These are phyloP conservation scores for Naganishia sp. DNA, from an alignment of 1,284 basidiomycete species.

Conservation along the genomic window DNA sequence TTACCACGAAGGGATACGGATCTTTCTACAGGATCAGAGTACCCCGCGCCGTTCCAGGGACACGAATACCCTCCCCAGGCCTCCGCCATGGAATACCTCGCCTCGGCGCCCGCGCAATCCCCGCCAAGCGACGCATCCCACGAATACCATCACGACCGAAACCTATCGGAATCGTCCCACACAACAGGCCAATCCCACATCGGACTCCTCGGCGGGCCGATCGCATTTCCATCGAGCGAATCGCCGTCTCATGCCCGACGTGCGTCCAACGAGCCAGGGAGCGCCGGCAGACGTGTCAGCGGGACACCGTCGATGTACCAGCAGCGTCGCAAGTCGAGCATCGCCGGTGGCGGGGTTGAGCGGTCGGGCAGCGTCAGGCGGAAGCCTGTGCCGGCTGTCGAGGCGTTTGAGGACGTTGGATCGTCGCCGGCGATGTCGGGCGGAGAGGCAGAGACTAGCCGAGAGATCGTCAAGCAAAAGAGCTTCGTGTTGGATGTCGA, in stretches of 20 bases:
- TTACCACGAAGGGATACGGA: conserved; percentile 15
- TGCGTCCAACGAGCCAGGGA: neutral
- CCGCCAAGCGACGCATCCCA: neutral
- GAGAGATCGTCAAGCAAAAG: conserved; percentile 4
- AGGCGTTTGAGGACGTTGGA: conserved; percentile 5
- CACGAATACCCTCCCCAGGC: neutral
- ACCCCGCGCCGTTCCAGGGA: neutral
- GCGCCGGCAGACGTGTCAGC: neutral
- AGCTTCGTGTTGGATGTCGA: conserved; percentile 26
- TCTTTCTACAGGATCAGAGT: neutral
- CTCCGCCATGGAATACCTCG: conserved; percentile 6
- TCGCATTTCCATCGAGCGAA: neutral
- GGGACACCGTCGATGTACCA: neutral
- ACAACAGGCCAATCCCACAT: conserved; percentile 8
- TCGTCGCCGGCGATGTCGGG: neutral
- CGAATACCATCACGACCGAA: neutral
- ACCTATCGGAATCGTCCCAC: conserved; percentile 9
- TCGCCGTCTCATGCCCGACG: neutral
- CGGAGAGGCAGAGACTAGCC: neutral
- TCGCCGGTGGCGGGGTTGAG: conserved; percentile 3
- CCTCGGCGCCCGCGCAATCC: neutral
- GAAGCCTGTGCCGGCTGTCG: conserved; percentile 13
- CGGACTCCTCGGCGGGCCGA: neutral
- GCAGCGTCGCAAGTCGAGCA: conserved; percentile 4
- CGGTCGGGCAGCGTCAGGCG: conserved; percentile 16